Evolutionary conservation across 2,329 filamentous ascomycete genomes (phyloP), one percentile per base, ranked within the genome.

Genomic region (Ophidiomyces ophidiicola): DNA sequence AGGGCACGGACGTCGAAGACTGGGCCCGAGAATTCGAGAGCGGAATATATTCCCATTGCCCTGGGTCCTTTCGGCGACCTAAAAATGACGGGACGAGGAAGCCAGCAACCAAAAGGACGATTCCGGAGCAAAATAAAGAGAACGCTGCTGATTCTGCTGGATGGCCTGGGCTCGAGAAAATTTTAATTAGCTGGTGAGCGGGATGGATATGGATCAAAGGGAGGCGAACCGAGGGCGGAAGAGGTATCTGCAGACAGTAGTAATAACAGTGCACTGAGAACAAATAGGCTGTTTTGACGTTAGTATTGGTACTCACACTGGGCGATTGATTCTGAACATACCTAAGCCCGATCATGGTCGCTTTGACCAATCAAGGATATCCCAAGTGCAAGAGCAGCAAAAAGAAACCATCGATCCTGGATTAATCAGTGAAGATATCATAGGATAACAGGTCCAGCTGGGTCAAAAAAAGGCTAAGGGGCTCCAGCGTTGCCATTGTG

Each of bases 121-220:
- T 45, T 6, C 63, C 65, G 6, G 61, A 53, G 17, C 62, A 50
- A 28, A 61, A 56, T 26, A 69, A 63, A 15, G 60, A 50, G 3
- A 66, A 46, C 25, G 64, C 54, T 12, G 57, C 51, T 5, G 65
- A 59, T 46, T 65, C 64, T 10, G 68, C 46, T 3, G 68, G 67
- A 34, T 62, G 64, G 46, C 69, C 69, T 67, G 11, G 18, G 24
- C n/a, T 1, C 5, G 11, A 26, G 11, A 29, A 26, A 11, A 39
- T 14, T 32, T 31, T 24, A 11, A 12, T 40, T 34, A 34, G 30
- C 26, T n/a, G 17, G 17, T 21, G 11, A 8, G 23, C 19, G 4
- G n/a, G 5, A 21, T 5, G 19, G 7, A 20, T 6, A 5, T 19
- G 2, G 31, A 14, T 7, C 3, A 30, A 17, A 19, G 15, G 6